Percentiles rank a stretch among this genome's conserved stretches.
phyloP scores from a whole-genome alignment of 2,329 filamentous ascomycete species.

The Drechslerella coelobrocha region DNA sequence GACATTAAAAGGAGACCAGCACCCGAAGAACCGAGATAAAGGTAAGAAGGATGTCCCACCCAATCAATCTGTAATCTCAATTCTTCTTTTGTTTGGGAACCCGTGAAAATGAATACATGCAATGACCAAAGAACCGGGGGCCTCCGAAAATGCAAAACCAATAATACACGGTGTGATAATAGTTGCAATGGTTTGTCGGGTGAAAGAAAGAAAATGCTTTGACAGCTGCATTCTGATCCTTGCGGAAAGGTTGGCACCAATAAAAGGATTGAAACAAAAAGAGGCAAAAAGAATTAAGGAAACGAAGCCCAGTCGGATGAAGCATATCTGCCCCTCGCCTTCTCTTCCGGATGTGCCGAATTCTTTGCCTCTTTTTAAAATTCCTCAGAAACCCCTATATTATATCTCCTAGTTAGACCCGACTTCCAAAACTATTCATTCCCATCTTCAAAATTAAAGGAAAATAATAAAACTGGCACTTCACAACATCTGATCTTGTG shows the following conservation, averaged over 20 bases:
- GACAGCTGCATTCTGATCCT: constrained; percentile 20
- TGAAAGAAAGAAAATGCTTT: constrained; percentile 6
- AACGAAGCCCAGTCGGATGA: neutral
- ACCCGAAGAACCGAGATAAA: neutral
- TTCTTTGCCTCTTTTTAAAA: constrained; percentile 25
- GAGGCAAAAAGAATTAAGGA: neutral
- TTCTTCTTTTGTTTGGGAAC: neutral
- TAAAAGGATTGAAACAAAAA: neutral
- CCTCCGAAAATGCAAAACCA: constrained; percentile 44
- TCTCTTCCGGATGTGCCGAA: neutral
- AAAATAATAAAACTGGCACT: constrained; percentile 25
- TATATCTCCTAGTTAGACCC: constrained; percentile 38
- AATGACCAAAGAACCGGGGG: constrained; percentile 29
- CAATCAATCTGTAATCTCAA: neutral
- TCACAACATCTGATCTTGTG: constrained; percentile 99
- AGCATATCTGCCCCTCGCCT: neutral
- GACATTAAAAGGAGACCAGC: no score
- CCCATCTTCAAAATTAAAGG: constrained; percentile 11
- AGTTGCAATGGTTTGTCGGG: constrained; percentile 1
- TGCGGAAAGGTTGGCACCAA: neutral
- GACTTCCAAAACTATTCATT: constrained; percentile 15
- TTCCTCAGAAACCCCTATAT: constrained; percentile 33
- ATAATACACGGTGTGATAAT: constrained; percentile 27
- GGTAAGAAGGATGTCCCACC: neutral
- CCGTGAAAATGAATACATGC: constrained; percentile 9